Evolutionary conservation across 768 basidiomycete genomes (phyloP), one percentile per base, ranked within the genome.

Genomic region (Boletus rufocinnamomeus): DNA sequence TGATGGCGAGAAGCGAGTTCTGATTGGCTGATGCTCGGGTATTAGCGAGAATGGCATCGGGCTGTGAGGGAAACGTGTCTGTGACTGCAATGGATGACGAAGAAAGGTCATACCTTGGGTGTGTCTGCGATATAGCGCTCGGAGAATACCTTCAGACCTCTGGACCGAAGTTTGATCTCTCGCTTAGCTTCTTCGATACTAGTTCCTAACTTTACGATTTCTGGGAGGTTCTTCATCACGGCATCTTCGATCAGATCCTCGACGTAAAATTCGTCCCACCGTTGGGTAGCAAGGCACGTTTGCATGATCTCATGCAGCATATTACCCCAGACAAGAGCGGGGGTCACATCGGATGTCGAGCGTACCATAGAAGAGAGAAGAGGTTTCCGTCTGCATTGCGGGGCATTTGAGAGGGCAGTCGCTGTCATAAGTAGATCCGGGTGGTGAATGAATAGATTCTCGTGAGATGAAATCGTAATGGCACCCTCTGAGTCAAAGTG

Each of bases 231-330:
- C 34, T 77, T 77, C 28, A 74, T 69, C 6, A 90, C 77, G 3
- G 79, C 80, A 45, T 82, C 76, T 44, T 84, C 83, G 50, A 89
- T 86, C 61, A 80, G 76, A 25, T 76, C 74, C 19, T 88, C 80
- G 6, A 94, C 75, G 75, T 83, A 89, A 17, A 67, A 64, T 41
- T 84, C 77, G 41, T 86, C 85, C 90, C 90, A 93, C 21, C 74
- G 74, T 7, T 77, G 75, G 46, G 82, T 79, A 25, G 69, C 71
- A 52, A 98, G 76, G 63, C 92, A 94, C 0, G 80, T 76, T 69
- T 98, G 95, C 77, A 97, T 84, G 35, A 98, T 87, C 63, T 93
- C 88, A 66, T 99, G 97, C 6, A 97, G 81, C 73, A 98, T 86
- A 65, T 89, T 97, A 38, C 97, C 97, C 86, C 94, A 98, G 0